phyloP scores from a whole-genome alignment of 2,329 filamentous ascomycete genomes.

The Reticulascus tulasneorum region DNA sequence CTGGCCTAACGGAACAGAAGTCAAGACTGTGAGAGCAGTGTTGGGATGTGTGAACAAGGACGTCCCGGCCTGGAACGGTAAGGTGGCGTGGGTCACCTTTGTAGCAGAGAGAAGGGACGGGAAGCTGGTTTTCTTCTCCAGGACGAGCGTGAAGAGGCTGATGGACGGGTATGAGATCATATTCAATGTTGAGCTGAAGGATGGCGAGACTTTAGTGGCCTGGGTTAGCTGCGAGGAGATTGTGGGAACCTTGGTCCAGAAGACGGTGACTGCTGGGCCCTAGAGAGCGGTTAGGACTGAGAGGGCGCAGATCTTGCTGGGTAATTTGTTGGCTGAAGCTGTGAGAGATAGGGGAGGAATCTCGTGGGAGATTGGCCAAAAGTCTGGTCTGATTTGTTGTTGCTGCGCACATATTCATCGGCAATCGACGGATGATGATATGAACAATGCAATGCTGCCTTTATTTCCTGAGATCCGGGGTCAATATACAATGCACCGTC shows the following conservation, averaged over 20 bases:
- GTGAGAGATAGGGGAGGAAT: no score
- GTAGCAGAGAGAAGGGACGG: constrained; percentile 70
- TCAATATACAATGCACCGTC: constrained; percentile 10
- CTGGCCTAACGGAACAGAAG: background rate
- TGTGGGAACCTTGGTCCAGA: constrained; percentile 51
- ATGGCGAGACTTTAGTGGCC: constrained; percentile 53
- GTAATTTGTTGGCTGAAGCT: no score
- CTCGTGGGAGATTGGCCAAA: no score
- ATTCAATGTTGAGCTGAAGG: constrained; percentile 50
- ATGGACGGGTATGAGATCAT: constrained; percentile 53
- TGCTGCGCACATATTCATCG: background rate
- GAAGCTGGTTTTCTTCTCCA: constrained; percentile 63
- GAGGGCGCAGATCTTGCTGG: no score
- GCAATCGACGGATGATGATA: background rate
- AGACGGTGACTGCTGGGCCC: constrained; percentile 1
- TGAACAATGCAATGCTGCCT: constrained; percentile 1
- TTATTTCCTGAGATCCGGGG: background rate
- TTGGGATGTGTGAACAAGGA: constrained; percentile 68
- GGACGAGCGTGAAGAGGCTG: constrained; percentile 60
- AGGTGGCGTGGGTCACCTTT: constrained; percentile 66
- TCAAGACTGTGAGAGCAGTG: constrained; percentile 57
- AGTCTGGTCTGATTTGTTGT: no score
- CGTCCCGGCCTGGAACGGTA: constrained; percentile 59
- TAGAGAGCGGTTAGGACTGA: no score
- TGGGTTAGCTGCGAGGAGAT: constrained; percentile 85